Base-by-base conservation (phyloP, 495 filamentous ascomycete species). In the Rusavskia elegans region DNA sequence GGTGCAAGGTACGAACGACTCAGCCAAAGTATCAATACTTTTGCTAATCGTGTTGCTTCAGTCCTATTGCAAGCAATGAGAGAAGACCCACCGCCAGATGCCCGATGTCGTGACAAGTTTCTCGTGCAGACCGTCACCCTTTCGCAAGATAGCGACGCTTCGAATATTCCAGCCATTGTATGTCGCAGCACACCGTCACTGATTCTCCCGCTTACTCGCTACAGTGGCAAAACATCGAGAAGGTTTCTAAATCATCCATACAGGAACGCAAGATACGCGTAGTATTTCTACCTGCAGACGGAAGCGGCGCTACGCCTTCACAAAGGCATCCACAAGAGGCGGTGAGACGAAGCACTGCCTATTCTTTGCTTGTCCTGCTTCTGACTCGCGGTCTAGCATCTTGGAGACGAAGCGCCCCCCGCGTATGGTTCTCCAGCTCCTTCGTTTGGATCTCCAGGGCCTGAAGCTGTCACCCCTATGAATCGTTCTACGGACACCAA, bases 211-310 rank as follows among this genome's bases (percentile, higher is more conserved):
- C 67, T 70, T 51, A 69, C 51, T 27, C 25, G 16, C 21, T 56
- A n/a, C 49, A 87, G 83, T 89, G 86, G 86, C 73, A 82, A 54
- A 71, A 73, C 51, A 79, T 92, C 53, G 85, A 89, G 59, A 79
- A 83, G 62, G 71, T 78, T n/a, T 71, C 82, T 49, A 96, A 89
- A 68, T 71, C 75, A 2, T 69, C 78, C 0, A 81, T 97, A 52
- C 77, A 85, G 59, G 93, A 98, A 72, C 86, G 83, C 71, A 98
- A 97, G 71, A 97, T 98, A 56, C 83, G 90, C n/a, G 92, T 98
- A 52, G 71, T 69, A 37, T 97, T 85, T 68, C 71, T 96, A 30
- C 68, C 83, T 30, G 72, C 79, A 7, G 78, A 82, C 42, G 68
- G 66, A 17, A 52, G 66, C 39, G 52, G 56, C 17, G 49, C 59